A percentile compares a stretch with the other conserved stretches of the same genome.
phyloP scores from a whole-genome alignment of 1,284 basidiomycete genomes.

The Trichosporon sp. region DNA sequence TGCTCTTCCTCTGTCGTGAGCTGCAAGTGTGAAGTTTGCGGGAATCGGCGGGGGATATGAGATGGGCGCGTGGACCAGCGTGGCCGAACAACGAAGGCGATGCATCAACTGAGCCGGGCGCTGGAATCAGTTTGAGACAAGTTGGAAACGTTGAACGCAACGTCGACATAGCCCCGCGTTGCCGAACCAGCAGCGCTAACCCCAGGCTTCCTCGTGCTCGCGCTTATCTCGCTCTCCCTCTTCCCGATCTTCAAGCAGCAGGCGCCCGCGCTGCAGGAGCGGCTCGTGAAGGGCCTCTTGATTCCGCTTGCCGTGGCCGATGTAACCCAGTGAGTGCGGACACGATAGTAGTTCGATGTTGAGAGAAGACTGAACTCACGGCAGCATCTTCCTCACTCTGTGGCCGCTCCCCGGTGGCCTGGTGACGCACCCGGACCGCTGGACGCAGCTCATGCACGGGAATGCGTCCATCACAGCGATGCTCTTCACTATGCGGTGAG shows the following conservation, averaged over 20 bases:
- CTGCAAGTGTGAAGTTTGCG: too few relatives aligned
- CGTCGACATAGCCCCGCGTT: too few relatives aligned
- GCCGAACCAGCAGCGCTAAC: background rate
- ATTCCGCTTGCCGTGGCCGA: constrained; percentile 54
- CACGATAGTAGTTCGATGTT: background rate
- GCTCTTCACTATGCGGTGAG: constrained; percentile 51
- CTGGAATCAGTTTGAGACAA: too few relatives aligned
- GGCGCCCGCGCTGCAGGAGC: constrained; percentile 38
- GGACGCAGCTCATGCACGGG: constrained; percentile 54
- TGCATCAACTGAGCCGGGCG: too few relatives aligned
- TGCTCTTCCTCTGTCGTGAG: too few relatives aligned
- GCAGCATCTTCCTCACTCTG: constrained; percentile 44
- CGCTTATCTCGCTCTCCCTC: constrained; percentile 52
- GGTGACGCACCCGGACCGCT: constrained; percentile 39
- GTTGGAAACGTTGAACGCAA: background rate
- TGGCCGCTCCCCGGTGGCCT: constrained; percentile 43
- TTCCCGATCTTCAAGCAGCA: constrained; percentile 44
- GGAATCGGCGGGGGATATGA: too few relatives aligned
- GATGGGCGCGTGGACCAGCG: too few relatives aligned
- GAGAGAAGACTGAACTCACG: constrained; percentile 3
- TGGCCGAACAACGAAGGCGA: too few relatives aligned
- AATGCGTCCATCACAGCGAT: constrained; percentile 52
- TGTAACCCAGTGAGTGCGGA: constrained; percentile 36
- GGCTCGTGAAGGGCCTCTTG: constrained; percentile 46
- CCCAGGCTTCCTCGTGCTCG: constrained; percentile 56